Conservation (phyloP, 805 yeast genomes). For the Saccharomyces mikatae region DNA sequence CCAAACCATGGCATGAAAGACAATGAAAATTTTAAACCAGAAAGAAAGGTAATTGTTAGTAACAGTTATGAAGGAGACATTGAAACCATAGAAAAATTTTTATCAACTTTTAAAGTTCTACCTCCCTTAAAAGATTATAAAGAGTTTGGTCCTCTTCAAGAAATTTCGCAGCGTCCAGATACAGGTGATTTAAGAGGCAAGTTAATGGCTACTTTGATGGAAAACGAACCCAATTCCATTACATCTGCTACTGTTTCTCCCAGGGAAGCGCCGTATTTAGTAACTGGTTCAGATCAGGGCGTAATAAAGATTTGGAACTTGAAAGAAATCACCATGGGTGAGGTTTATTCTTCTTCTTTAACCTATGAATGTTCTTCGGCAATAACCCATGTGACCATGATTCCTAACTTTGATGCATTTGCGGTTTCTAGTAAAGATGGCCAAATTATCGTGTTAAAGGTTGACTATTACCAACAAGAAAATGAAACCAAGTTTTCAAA, state of each 20-base stretch:
- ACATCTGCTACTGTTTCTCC: slow-evolving; percentile 51
- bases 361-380: slow-evolving; percentile 42
- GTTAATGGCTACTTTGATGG: slow-evolving; percentile 55
- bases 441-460: slow-evolving; percentile 30
- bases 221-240: slow-evolving; percentile 49
- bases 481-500: slow-evolving; percentile 7
- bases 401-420: slow-evolving; percentile 50
- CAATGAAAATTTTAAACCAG: slow-evolving; percentile 23
- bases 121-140: slow-evolving; percentile 52
- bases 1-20: slow-evolving; percentile 1
- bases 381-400: slow-evolving; percentile 42
- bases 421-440: slow-evolving; percentile 41
- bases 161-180: slow-evolving; percentile 3
- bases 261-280: slow-evolving; percentile 49
- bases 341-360: slow-evolving; percentile 42
- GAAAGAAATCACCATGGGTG: slow-evolving; percentile 52
- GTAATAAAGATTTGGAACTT: slow-evolving; percentile 72
- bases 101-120: slow-evolving; percentile 45
- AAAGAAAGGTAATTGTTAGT: slow-evolving; percentile 26
- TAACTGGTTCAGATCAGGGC: slow-evolving; percentile 76
- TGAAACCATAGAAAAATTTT: slow-evolving; percentile 50
- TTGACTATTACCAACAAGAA: slow-evolving; percentile 23
- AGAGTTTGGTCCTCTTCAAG: slow-evolving; percentile 50
- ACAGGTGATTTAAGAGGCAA: slow-evolving; percentile 34
- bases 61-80: slow-evolving; percentile 65